A percentile compares a stretch with the other conserved stretches of the same genome.
These are phyloP conservation scores for Heteromeles arbutifolia DNA, from an alignment of 306 rosid genomes.

Conservation along the genomic window DNA sequence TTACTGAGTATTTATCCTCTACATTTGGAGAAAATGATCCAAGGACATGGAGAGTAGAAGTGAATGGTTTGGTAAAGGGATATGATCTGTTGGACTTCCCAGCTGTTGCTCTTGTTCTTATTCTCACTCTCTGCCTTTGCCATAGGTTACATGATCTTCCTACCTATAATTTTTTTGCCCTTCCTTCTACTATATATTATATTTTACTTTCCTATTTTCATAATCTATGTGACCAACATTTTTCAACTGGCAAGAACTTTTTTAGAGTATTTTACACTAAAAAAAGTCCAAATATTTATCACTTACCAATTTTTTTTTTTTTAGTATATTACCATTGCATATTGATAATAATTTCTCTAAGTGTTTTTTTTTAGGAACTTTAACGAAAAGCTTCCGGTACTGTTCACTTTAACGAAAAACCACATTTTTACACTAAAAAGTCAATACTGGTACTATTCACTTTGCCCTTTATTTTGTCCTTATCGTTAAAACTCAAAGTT, in stretches of 20 bases:
- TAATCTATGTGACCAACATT: neutral
- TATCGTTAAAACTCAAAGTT: no score
- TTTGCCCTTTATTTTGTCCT: no score
- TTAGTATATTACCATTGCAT: neutral
- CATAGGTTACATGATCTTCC: conserved; percentile 44
- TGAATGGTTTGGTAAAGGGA: conserved; percentile 54
- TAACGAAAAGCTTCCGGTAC: no score
- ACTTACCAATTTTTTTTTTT: neutral
- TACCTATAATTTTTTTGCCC: neutral
- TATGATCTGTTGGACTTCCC: conserved; percentile 80
- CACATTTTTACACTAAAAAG: no score
- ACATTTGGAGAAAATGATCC: conserved; percentile 59
- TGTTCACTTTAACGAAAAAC: no score
- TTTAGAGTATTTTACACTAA: neutral
- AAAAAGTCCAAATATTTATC: neutral
- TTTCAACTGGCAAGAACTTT: neutral
- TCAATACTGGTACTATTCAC: no score
- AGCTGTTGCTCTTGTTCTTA: conserved; percentile 78
- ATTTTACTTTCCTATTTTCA: neutral
- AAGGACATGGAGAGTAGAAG: conserved; percentile 69
- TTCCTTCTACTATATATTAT: neutral
- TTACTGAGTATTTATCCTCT: conserved; percentile 61
- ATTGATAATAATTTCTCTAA: neutral
- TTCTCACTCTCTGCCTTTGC: conserved; percentile 83
- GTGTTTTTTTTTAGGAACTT: neutral